phyloP scores from a whole-genome alignment of 768 basidiomycete genomes.

The Crucibulum laeve region DNA sequence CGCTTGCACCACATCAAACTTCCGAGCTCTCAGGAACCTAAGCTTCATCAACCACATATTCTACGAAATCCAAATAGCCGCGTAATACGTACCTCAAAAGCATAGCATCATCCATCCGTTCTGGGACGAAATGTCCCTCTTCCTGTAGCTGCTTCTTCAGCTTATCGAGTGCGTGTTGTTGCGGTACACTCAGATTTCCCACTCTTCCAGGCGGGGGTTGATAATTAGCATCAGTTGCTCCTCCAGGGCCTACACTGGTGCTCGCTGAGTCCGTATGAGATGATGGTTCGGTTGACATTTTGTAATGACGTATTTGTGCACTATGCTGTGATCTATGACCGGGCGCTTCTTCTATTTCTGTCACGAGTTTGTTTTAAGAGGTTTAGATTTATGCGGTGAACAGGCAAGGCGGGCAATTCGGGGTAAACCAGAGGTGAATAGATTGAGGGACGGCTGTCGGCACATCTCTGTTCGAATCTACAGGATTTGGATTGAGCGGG shows the following conservation, averaged over 20 bases:
- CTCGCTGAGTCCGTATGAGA: no score
- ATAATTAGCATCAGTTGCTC: slow-evolving; percentile 61
- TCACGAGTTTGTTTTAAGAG: no score
- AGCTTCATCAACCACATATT: not conserved
- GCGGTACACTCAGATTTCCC: slow-evolving; percentile 67
- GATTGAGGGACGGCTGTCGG: no score
- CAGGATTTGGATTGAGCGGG: no score
- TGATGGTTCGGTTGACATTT: no score
- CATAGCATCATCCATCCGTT: slow-evolving; percentile 67
- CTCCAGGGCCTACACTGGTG: slow-evolving; percentile 52
- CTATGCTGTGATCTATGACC: no score
- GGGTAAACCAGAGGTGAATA: no score
- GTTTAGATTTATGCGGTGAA: no score
- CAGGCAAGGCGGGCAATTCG: no score
- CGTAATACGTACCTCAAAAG: slow-evolving; percentile 51
- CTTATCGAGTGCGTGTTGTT: slow-evolving; percentile 66
- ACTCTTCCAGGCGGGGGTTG: slow-evolving; percentile 67
- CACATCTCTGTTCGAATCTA: no score
- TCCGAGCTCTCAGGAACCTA: not conserved
- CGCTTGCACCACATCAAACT: not conserved
- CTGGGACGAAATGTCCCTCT: slow-evolving; percentile 55
- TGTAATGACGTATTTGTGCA: no score
- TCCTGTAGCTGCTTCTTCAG: slow-evolving; percentile 63
- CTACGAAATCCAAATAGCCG: not conserved
- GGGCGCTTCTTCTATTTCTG: no score